phyloP scores from a whole-genome alignment of 106 monocot genomes.

The Triglochin maritima region DNA sequence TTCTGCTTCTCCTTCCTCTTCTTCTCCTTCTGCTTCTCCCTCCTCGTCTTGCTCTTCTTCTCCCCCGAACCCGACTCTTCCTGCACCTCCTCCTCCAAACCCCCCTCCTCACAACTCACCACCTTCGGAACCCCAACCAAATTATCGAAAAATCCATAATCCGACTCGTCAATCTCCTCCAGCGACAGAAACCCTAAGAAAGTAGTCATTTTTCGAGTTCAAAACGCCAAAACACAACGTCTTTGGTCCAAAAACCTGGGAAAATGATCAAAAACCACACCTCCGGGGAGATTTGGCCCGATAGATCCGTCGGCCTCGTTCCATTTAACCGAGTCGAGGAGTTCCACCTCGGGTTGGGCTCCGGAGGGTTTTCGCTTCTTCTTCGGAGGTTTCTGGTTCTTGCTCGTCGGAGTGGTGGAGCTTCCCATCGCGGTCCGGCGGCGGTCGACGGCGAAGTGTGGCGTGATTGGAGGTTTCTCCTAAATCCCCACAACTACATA shows the following conservation, averaged over 20 bases:
- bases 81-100: neutral
- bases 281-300: constrained; percentile 59
- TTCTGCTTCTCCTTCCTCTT: constrained; percentile 20
- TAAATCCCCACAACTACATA: no score
- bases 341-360: neutral
- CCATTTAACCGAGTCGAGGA: constrained; percentile 30
- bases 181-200: constrained; percentile 67
- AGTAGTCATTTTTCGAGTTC: neutral
- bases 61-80: constrained; percentile 8
- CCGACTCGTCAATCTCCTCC: constrained; percentile 85
- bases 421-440: no score
- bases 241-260: neutral
- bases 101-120: constrained; percentile 8
- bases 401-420: neutral
- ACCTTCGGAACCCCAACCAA: neutral
- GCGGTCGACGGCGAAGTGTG: no score
- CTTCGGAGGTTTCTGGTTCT: constrained; percentile 8
- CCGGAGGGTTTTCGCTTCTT: neutral
- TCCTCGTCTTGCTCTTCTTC: constrained; percentile 18
- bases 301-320: constrained; percentile 13
- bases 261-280: neutral
- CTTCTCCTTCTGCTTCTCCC: constrained; percentile 20
- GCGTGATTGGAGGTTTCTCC: no score
- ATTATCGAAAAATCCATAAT: constrained; percentile 38
- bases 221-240: neutral